Percentiles rank a stretch among this genome's conserved stretches.
Evolutionary conservation across 2,329 filamentous ascomycete genomes (phyloP).

Genomic region (Aspergillus carbonarius): DNA sequence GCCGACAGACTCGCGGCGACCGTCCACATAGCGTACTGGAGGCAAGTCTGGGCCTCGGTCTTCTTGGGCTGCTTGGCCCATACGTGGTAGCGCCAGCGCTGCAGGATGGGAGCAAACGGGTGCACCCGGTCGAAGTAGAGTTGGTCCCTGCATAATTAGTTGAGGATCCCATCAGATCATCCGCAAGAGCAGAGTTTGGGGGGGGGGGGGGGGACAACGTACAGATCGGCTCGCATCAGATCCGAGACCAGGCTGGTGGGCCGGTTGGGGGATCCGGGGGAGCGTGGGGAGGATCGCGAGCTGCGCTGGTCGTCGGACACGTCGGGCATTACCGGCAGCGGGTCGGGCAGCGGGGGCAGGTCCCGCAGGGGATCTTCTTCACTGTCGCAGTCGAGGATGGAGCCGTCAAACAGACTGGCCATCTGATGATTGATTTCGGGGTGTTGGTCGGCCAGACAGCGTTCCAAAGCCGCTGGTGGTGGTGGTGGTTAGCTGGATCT

Average conservation of each 20-base stretch:
- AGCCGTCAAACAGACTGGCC: constrained; percentile 12
- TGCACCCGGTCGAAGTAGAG: constrained; percentile 35
- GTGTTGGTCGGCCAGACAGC: constrained; percentile 28
- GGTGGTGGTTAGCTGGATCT: no score
- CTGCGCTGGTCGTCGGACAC: not conserved
- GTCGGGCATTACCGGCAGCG: not conserved
- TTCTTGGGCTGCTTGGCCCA: constrained; percentile 24
- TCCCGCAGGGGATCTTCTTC: constrained; percentile 18
- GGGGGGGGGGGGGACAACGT: no score
- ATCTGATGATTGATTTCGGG: constrained; percentile 21
- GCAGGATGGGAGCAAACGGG: constrained; percentile 28
- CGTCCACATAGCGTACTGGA: constrained; percentile 42
- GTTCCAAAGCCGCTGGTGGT: constrained; percentile 25
- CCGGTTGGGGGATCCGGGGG: constrained; percentile 7
- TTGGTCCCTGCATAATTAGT: constrained; percentile 23
- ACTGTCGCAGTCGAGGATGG: constrained; percentile 16
- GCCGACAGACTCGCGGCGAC: constrained; percentile 34
- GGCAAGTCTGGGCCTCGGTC: constrained; percentile 20
- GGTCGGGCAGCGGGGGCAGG: not conserved
- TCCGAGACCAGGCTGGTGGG: constrained; percentile 15
- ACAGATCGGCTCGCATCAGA: constrained; percentile 23
- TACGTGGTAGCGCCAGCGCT: constrained; percentile 28
- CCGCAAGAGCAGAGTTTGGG: not conserved
- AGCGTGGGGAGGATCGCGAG: constrained; percentile 12
- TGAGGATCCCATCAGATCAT: no score